Evolutionary conservation across 768 basidiomycete species (phyloP).

Genomic region (Tylopilus felleus): DNA sequence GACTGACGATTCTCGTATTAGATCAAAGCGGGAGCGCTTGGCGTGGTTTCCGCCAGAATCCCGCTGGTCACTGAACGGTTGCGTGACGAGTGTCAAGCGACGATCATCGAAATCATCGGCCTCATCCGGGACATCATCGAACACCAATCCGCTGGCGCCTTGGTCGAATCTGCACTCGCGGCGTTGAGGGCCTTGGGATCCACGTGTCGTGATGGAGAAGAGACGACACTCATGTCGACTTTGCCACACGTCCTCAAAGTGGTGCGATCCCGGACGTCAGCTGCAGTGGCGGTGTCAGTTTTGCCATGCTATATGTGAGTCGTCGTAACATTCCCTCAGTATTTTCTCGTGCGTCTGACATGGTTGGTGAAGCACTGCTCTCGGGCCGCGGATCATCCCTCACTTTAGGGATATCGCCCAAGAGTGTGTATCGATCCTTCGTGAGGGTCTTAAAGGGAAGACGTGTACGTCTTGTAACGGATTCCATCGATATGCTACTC

Average conservation of each 20-base stretch:
- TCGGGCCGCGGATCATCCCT: conserved; percentile 89
- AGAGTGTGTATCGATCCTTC: conserved; percentile 49
- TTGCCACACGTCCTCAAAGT: conserved; percentile 57
- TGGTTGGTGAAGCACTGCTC: conserved; percentile 48
- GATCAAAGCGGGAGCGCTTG: conserved; percentile 67
- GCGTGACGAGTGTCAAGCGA: conserved; percentile 49
- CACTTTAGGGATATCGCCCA: conserved; percentile 70
- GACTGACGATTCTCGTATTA: conserved; percentile 24
- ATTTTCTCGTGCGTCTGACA: conserved; percentile 5
- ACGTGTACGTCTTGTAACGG: conserved; percentile 30
- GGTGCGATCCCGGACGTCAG: conserved; percentile 39
- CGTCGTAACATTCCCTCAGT: neutral
- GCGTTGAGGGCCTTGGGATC: conserved; percentile 59
- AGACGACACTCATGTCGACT: conserved; percentile 52
- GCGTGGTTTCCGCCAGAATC: conserved; percentile 65
- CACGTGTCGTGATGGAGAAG: conserved; percentile 64
- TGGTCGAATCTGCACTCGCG: conserved; percentile 49
- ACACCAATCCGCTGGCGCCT: conserved; percentile 36
- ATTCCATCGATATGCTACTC: neutral
- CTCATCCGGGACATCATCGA: conserved; percentile 49
- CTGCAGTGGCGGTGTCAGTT: conserved; percentile 47
- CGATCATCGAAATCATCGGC: conserved; percentile 51
- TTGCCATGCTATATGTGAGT: conserved; percentile 63
- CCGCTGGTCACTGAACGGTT: conserved; percentile 52
- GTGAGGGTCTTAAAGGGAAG: conserved; percentile 34